Percentiles rank a stretch among this genome's conserved stretches.
Conservation (phyloP, 192 early-diverging fungal species). For the Backusella morwellensis region DNA sequence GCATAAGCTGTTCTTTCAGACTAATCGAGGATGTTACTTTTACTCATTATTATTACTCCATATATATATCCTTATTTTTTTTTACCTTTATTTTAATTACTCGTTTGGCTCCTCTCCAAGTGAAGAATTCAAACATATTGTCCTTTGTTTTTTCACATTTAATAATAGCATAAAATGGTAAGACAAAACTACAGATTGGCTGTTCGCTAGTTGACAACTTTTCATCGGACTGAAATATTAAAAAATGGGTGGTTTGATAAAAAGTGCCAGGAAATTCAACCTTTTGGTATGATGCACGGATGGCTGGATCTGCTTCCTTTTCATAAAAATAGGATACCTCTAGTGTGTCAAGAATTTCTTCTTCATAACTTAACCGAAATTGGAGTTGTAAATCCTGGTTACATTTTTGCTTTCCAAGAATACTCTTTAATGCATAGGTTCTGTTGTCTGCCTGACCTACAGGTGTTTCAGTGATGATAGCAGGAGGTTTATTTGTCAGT, state of each 20-base stretch:
- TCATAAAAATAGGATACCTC: conserved; percentile 23
- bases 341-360: conserved; percentile 68
- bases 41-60: neutral
- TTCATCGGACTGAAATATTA: conserved; percentile 75
- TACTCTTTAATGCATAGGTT: conserved; percentile 52
- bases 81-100: conserved; percentile 66
- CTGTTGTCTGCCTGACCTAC: conserved; percentile 11
- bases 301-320: neutral
- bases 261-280: conserved; percentile 60
- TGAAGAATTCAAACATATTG: conserved; percentile 71
- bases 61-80: neutral
- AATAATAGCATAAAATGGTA: conserved; percentile 89
- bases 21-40: conserved; percentile 22
- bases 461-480: neutral
- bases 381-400: conserved; percentile 72
- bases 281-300: neutral
- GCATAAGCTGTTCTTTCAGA: conserved; percentile 65
- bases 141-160: conserved; percentile 86
- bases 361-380: conserved; percentile 77
- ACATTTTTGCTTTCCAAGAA: conserved; percentile 70
- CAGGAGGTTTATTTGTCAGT: neutral
- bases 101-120: conserved; percentile 87
- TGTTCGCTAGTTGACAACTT: conserved; percentile 41
- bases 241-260: conserved; percentile 83
- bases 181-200: conserved; percentile 64